Evolutionary conservation across 176 grass and related monocot species (phyloP), one percentile per base, ranked within the genome.

Genomic region (Lolium multiflorum): DNA sequence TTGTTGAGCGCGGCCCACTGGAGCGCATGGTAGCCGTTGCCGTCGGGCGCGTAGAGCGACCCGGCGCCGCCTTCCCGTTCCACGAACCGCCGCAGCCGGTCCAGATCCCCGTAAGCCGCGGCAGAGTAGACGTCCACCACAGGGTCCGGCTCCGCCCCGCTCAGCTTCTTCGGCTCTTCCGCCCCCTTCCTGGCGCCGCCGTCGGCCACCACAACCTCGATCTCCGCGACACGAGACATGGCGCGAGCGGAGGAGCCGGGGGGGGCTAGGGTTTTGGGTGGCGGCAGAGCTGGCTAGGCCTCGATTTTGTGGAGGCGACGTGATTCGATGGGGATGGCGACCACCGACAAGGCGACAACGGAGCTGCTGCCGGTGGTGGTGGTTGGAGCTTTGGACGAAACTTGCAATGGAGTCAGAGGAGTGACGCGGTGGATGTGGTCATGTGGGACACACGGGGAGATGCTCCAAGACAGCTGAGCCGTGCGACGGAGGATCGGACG

Each of bases 1-100:
- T 94, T 98, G 71, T 98, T 98, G 74, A 98, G 97, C 62, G 97
- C 78, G 11, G 97, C 94, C 97, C 93, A 98, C 84, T 98, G 97
- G 71, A 98, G 92, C 49, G 90, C 88, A 89, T 96, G 91, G 76
- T 94, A 98, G 25, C 97, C 97, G 83, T 96, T 94, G 52, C 94
- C 97, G 49, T 96, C 97, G 50, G 94, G 92, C 44, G 79, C 82
- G 35, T 82, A 70, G 49, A 99, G 74, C 22, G 84, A 77, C 26
- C 24, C 85, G 46, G 20, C 86, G 28, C 20, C 81, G n/a, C 88
- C 93, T 4, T 54, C 81, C 76, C 60, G 79, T 87, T 95, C 94
- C 35, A 98, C 94, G 84, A 92, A 96, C 7, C 67, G 74, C 6
- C 92, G 92, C 57, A 97, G 87, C 13, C 88, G 93, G 64, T 91